phyloP scores from a whole-genome alignment of 768 basidiomycete genomes.

The Rhizopogon vinicolor region DNA sequence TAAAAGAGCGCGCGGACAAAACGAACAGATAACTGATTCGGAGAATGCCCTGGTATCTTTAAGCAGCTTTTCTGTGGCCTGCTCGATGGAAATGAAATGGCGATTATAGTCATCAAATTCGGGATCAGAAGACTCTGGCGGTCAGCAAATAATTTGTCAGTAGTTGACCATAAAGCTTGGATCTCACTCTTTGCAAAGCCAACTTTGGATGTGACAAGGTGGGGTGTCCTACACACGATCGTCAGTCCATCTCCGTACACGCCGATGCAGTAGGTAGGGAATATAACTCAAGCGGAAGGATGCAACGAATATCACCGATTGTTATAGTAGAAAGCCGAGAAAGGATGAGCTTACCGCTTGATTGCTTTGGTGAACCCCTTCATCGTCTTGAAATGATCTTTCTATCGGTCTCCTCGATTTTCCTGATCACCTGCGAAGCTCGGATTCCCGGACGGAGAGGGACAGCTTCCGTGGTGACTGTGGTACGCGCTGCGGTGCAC shows the following conservation, averaged over 20 bases:
- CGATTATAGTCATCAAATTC: constrained; percentile 87
- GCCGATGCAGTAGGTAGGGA: neutral
- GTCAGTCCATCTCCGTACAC: neutral
- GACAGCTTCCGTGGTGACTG: neutral
- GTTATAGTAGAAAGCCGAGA: neutral
- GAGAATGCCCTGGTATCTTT: constrained; percentile 90
- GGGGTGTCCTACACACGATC: constrained; percentile 66
- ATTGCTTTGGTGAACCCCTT: constrained; percentile 81
- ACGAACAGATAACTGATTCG: constrained; percentile 69
- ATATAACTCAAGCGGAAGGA: neutral
- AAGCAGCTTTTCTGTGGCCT: constrained; percentile 80
- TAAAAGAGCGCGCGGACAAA: neutral
- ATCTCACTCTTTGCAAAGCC: constrained; percentile 86
- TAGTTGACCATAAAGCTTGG: neutral
- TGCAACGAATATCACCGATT: neutral
- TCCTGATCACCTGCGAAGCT: neutral
- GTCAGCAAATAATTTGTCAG: constrained; percentile 1
- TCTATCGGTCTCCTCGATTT: neutral
- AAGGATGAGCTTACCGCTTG: constrained; percentile 48
- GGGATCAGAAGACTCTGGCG: constrained; percentile 76
- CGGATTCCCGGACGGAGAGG: neutral
- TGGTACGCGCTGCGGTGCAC: neutral
- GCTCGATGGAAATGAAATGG: constrained; percentile 73
- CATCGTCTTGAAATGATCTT: constrained; percentile 39
- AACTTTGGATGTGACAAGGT: constrained; percentile 79